Evolutionary conservation across 2,329 filamentous ascomycete genomes (phyloP).

Genomic region (Penicillium italicum): DNA sequence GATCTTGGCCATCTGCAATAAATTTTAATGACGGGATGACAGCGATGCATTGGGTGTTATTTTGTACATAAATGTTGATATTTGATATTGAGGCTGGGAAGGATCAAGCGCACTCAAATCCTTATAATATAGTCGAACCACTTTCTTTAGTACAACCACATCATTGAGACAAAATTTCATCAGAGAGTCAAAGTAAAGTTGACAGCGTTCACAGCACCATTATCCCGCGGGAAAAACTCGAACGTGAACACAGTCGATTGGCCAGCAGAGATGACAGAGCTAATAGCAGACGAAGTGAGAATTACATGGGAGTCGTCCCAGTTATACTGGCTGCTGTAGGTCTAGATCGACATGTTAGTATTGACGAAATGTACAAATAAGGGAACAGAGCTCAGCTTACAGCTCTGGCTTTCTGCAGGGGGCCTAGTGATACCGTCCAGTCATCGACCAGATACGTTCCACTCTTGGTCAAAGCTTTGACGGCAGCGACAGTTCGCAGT

Average conservation of each 20-base stretch:
- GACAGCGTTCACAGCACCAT: constrained; percentile 44
- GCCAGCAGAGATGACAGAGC: constrained; percentile 47
- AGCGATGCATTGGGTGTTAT: background rate
- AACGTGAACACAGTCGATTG: constrained; percentile 50
- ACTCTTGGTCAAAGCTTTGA: constrained; percentile 50
- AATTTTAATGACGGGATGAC: constrained; percentile 6
- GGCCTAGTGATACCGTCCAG: constrained; percentile 54
- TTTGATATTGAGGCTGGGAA: background rate
- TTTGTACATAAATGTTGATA: constrained; percentile 4
- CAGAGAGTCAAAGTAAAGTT: constrained; percentile 49
- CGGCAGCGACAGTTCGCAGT: constrained; percentile 48
- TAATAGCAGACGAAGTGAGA: constrained; percentile 45
- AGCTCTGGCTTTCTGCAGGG: constrained; percentile 48
- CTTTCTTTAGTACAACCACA: too few relatives aligned
- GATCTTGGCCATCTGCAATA: background rate
- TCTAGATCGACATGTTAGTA: constrained; percentile 28
- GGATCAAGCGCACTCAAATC: background rate
- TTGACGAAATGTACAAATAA: background rate
- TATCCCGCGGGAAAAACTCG: constrained; percentile 54
- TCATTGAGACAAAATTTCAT: background rate
- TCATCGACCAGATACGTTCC: constrained; percentile 53
- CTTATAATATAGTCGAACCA: background rate
- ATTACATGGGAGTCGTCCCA: constrained; percentile 49
- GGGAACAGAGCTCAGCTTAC: constrained; percentile 20
- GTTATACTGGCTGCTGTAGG: constrained; percentile 52